phyloP scores from a whole-genome alignment of 2,329 filamentous ascomycete genomes.

The Sporothrix dimorphospora region DNA sequence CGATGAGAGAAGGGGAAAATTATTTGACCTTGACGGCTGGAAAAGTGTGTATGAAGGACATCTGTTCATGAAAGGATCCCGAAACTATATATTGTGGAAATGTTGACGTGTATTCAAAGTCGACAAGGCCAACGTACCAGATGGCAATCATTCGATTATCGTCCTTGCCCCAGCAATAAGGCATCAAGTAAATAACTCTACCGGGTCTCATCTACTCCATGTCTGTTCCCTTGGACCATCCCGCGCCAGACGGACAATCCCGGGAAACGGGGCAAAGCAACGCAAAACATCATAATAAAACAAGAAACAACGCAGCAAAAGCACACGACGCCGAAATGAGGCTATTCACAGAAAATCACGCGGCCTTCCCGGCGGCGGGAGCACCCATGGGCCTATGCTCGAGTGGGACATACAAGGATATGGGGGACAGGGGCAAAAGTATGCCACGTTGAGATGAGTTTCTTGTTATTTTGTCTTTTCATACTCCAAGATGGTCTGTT shows the following conservation, averaged over 20 bases:
- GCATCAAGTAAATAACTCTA: not conserved
- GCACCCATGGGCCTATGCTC: slow-evolving; percentile 9
- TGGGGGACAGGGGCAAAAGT: not conserved
- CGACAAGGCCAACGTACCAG: not conserved
- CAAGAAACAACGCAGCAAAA: not conserved
- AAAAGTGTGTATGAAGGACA: not conserved
- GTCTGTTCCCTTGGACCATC: not conserved
- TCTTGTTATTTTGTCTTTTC: not conserved
- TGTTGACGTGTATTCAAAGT: not conserved
- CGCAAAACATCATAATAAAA: not conserved
- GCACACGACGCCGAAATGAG: not conserved
- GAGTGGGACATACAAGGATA: not conserved
- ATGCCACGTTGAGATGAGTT: not conserved
- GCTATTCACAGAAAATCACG: slow-evolving; percentile 17
- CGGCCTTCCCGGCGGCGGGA: slow-evolving; percentile 11
- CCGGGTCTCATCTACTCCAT: not conserved
- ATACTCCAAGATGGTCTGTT: not conserved
- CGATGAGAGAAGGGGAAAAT: not conserved
- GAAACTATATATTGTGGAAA: not conserved
- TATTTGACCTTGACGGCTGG: not conserved
- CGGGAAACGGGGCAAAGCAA: not conserved
- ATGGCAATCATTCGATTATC: not conserved
- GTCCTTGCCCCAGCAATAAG: not conserved
- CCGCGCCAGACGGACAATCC: slow-evolving; percentile 13
- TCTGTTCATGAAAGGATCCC: not conserved